Base-by-base conservation (phyloP, 2,329 filamentous ascomycete genomes). In the Waltergamsia citrina region DNA sequence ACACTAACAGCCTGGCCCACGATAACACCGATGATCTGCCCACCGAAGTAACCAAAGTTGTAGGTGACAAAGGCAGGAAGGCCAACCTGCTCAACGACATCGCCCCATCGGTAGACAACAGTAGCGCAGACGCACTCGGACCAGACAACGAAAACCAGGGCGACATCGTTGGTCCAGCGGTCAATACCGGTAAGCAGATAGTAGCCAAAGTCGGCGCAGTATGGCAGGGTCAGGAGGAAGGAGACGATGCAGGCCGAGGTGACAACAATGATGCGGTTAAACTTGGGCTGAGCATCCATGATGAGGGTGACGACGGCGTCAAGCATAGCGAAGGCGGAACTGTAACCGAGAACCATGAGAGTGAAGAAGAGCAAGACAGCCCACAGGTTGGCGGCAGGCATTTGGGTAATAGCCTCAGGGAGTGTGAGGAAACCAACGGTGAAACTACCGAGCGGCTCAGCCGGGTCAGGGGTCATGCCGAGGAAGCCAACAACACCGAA, bases 371-470 rank as follows among this genome's bases (percentile, higher is more conserved):
- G 57, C 0, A 71, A 49, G 0, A 69, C 52, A 0, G 69, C 67
- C 63, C 67, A 74, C 37, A 68, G 70, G 36, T 72, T 72, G 2
- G 69, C 54, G 0, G 62, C 69, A 0, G 69, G 70, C 68, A 74
- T 74, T 34, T 72, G 57, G 0, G 66, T 47, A 2, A 74, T 57
- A 1, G 70, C 70, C 26, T 64, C 59, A 0, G 69, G 69, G 4
- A 71, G 56, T 1, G 68, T 72, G 23, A 72, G 44, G 45, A 74
- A 74, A 3, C 69, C 70, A 0, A 71, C 62, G 2, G 63, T 64
- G 34, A 74, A 74, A 3, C 65, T 67, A 4, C 65, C 66, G 0
- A 74, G 46, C 5, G 54, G 28, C 5, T 53, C 49, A 14, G 43
- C 41, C 1, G 47, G 45, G 5, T 51, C 50, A 1, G 56, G 56